Evolutionary conservation across 2,329 filamentous ascomycete species (phyloP).

Genomic region (Penicillium sp.): DNA sequence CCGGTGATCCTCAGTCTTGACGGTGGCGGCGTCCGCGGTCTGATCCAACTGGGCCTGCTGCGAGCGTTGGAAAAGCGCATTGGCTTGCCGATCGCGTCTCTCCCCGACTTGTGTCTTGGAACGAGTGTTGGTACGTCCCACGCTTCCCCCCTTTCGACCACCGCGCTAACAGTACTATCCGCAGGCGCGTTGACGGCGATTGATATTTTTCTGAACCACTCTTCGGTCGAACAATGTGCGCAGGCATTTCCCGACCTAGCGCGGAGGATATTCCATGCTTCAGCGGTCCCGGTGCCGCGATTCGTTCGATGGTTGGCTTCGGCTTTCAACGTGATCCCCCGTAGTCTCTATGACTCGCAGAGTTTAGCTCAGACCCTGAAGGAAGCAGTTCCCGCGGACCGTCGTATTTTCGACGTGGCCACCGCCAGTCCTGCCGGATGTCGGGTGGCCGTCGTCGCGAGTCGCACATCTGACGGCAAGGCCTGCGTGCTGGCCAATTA

Average conservation of each 20-base stretch:
- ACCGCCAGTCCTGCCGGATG: not conserved
- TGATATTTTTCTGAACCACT: not conserved
- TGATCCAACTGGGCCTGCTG: conserved; percentile 18
- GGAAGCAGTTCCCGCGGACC: not conserved
- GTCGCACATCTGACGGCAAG: conserved; percentile 19
- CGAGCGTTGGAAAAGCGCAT: conserved; percentile 14
- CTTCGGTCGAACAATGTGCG: not conserved
- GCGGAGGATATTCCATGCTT: not conserved
- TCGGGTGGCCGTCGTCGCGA: conserved; percentile 14
- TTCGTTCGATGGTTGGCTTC: not conserved
- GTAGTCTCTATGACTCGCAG: conserved; percentile 16
- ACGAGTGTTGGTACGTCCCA: conserved; percentile 17
- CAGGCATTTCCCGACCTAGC: not conserved
- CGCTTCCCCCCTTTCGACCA: not conserved
- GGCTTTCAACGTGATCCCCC: not conserved
- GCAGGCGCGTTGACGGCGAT: not conserved
- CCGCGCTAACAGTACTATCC: not conserved
- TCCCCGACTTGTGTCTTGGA: conserved; percentile 11
- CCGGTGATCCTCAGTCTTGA: conserved; percentile 17
- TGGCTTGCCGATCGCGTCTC: not conserved
- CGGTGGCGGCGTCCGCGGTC: conserved; percentile 18
- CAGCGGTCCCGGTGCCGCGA: not conserved
- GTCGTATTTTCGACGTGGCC: conserved; percentile 12
- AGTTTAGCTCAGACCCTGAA: conserved; percentile 3
- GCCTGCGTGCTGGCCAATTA: conserved; percentile 20